Conservation (phyloP, 163 green algal genomes). For the Scenedesmus sp. region DNA sequence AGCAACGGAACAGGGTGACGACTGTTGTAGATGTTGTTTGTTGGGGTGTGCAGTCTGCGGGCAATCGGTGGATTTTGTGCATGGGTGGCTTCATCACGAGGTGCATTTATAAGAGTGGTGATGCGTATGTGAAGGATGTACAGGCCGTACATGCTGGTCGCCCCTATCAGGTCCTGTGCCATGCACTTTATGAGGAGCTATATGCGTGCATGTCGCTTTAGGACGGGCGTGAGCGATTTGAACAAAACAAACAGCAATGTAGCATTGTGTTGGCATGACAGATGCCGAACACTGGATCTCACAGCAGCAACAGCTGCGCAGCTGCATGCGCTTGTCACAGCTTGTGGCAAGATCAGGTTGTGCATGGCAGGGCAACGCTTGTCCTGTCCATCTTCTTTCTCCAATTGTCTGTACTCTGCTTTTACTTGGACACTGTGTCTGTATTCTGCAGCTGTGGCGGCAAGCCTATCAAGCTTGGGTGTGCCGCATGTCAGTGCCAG, state of each 20-base stretch:
- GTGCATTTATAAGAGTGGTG: too few species aligned
- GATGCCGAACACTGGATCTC: background rate
- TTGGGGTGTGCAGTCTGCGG: too few species aligned
- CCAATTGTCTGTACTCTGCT: background rate
- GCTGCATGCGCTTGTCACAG: background rate
- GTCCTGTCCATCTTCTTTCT: background rate
- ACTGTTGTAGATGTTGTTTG: too few species aligned
- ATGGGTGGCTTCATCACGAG: background rate
- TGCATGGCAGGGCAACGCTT: background rate
- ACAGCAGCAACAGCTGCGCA: conserved; percentile 16
- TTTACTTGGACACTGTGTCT: background rate
- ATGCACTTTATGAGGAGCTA: too few species aligned
- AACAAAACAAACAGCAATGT: too few species aligned
- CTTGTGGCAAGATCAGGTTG: background rate
- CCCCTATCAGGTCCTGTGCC: too few species aligned
- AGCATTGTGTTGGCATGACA: background rate
- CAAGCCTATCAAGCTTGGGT: background rate
- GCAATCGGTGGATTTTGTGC: background rate
- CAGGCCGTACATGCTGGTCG: too few species aligned
- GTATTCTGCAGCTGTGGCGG: background rate
- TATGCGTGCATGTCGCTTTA: too few species aligned
- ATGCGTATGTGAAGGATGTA: too few species aligned
- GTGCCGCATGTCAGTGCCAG: background rate
- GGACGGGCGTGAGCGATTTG: too few species aligned
- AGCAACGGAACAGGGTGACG: too few species aligned